A percentile compares a stretch with the other conserved stretches of the same genome.
Conservation (phyloP, 768 basidiomycete genomes). For the Boletus pseudopeckii region DNA sequence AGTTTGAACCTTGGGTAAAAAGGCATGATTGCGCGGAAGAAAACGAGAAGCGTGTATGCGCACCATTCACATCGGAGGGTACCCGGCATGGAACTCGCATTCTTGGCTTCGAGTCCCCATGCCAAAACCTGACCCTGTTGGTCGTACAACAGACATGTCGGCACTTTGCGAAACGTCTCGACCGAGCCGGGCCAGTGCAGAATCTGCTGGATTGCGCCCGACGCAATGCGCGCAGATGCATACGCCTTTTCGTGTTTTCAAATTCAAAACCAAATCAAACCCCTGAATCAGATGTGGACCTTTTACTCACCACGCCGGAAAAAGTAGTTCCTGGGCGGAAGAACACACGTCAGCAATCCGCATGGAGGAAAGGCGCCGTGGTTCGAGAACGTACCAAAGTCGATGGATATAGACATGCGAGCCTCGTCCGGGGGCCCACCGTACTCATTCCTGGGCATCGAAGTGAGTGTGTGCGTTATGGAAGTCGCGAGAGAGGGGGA, state of each 20-base stretch:
- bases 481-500: conserved; percentile 22
- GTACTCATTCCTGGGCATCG: conserved; percentile 17
- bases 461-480: background rate
- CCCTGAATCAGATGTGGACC: background rate
- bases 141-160: conserved; percentile 83
- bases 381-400: conserved; percentile 56
- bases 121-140: conserved; percentile 68
- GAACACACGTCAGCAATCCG: background rate
- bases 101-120: conserved; percentile 89
- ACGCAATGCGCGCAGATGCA: conserved; percentile 78
- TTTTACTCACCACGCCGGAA: conserved; percentile 71
- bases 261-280: background rate
- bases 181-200: conserved; percentile 82
- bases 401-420: conserved; percentile 79
- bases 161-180: conserved; percentile 84
- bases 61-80: conserved; percentile 57
- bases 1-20: conserved; percentile 72
- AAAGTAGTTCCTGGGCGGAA: conserved; percentile 68
- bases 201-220: conserved; percentile 79
- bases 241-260: conserved; percentile 54
- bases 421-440: conserved; percentile 52
- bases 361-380: background rate
- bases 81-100: conserved; percentile 64
- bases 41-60: conserved; percentile 4
- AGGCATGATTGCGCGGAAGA: background rate